Base-by-base conservation (phyloP, 495 filamentous ascomycete genomes). In the Tuber melanosporum region DNA sequence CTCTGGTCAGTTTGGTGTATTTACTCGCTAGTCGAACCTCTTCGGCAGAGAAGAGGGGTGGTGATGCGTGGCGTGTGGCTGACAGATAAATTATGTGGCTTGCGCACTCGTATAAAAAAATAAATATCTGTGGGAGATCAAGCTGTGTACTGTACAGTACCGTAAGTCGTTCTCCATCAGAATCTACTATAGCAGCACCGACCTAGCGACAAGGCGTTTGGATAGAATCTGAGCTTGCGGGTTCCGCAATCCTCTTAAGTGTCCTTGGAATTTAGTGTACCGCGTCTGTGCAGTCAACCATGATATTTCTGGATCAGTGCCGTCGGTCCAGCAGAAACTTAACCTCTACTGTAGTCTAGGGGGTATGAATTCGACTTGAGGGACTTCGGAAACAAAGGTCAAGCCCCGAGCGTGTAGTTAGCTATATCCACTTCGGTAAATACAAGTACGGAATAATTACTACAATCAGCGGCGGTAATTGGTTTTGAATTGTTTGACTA, bases 31-130 rank as follows among this genome's bases (percentile, higher is more conserved):
- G 47, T 32, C 3, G 52, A 62, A 62, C 26, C 57, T 66, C 26
- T 66, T 66, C 10, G 12, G 57, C 75, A 75, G 49, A 73, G 76
- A 75, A 75, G 78, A 78, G 78, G 76, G 76, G 76, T 77, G 75
- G 77, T 75, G 71, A 73, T 78, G 76, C 26, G 73, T 73, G 78
- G 49, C 39, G 70, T 14, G 57, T 66, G 57, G 57, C 57, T 66
- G 57, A 36, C 26, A 26, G 57, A 66, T 36, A 19, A 66, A 66
- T 66, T 36, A 66, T 66, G 57, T 66, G 57, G 57, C 57, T 66
- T 36, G 57, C 12, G 26, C 4, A 36, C 26, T n/a, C 12, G 6
- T 66, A 12, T 36, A 66, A 17, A 4, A 14, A 19, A 3, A 1
- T 5, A 66, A 9, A 36, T 36, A 66, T 66, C 57, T 17, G 3